phyloP scores from a whole-genome alignment of 305 asterid genomes.

The Andrographis paniculata region DNA sequence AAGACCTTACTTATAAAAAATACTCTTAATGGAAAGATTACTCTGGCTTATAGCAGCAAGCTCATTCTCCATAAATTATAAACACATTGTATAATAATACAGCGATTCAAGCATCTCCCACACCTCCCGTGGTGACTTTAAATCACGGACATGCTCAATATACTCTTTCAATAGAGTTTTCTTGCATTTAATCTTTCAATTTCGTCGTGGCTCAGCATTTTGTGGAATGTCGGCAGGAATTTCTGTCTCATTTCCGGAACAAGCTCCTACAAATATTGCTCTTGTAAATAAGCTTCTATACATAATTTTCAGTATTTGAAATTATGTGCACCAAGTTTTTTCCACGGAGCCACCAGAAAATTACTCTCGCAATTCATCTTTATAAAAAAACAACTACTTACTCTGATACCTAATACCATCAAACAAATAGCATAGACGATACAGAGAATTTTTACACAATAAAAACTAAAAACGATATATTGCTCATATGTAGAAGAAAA shows the following conservation, averaged over 20 bases:
- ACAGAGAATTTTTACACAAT: no score
- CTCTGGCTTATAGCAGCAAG: slow-evolving; percentile 7
- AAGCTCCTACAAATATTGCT: slow-evolving; percentile 16
- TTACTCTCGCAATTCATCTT: slow-evolving; percentile 17
- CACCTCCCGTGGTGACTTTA: slow-evolving; percentile 8
- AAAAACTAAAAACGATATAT: no score
- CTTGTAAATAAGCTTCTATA: slow-evolving; percentile 19
- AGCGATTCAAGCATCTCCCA: slow-evolving; percentile 16
- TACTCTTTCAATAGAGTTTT: slow-evolving; percentile 16
- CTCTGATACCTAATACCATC: slow-evolving; percentile 11
- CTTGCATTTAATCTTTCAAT: slow-evolving; percentile 15
- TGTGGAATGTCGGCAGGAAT: no score
- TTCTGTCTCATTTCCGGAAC: slow-evolving; percentile 7
- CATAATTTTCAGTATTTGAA: slow-evolving; percentile 15
- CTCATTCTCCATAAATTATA: slow-evolving; percentile 17
- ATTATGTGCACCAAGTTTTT: slow-evolving; percentile 11
- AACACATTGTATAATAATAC: slow-evolving; percentile 6
- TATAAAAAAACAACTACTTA: background rate
- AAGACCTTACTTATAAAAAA: no score
- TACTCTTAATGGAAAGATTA: slow-evolving; percentile 8
- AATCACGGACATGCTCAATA: slow-evolving; percentile 14
- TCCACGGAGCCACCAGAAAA: slow-evolving; percentile 3
- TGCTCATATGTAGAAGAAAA: no score
- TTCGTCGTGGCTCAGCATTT: slow-evolving; percentile 13
- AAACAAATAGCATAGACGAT: background rate